These are phyloP conservation scores for Nitzschia inconspicua DNA, from an alignment of 108 stramenopile species.

Conservation along the genomic window DNA sequence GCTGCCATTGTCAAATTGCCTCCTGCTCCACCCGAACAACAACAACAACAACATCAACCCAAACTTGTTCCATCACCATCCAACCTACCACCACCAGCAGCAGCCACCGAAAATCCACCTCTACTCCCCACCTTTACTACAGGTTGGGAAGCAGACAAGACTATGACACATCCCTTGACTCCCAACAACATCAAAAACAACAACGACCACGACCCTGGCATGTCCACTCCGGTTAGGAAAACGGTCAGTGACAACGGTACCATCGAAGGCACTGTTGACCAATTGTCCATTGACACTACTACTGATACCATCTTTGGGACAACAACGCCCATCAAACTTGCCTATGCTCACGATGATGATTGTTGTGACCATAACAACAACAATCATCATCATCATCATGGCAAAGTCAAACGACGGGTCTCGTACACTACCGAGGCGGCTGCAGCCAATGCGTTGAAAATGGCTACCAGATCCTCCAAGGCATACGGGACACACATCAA, in stretches of 20 bases:
- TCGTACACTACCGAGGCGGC: not conserved
- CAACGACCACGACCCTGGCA: not conserved
- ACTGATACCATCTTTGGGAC: too few relatives aligned
- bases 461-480: not conserved
- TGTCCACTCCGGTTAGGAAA: too few relatives aligned
- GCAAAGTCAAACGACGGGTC: too few relatives aligned
- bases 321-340: too few relatives aligned
- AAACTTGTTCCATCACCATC: not conserved
- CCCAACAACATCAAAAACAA: not conserved
- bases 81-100: not conserved
- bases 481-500: not conserved
- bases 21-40: not conserved
- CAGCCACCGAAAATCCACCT: not conserved
- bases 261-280: too few relatives aligned
- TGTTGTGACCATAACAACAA: too few relatives aligned
- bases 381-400: too few relatives aligned
- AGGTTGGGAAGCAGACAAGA: not conserved
- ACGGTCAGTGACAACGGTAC: too few relatives aligned
- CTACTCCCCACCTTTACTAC: too few relatives aligned
- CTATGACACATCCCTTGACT: not conserved
- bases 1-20: conserved; percentile 7
- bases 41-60: not conserved
- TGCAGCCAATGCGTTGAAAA: not conserved
- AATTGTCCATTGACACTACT: too few relatives aligned
- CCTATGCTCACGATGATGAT: too few relatives aligned